phyloP scores from a whole-genome alignment of 2,329 filamentous ascomycete species.

The Fusarium siculi region DNA sequence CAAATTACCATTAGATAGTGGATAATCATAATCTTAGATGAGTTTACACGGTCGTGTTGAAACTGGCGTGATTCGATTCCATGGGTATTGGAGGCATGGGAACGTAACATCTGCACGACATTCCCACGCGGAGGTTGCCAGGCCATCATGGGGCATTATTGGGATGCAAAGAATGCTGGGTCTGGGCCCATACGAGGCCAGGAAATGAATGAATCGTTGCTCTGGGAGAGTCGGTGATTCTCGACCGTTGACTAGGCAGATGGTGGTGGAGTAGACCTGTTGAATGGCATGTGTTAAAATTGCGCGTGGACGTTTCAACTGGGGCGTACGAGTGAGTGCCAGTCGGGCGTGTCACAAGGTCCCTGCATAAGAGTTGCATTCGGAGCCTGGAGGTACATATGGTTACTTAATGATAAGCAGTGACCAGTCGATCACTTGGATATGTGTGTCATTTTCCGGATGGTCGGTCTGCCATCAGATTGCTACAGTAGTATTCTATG shows the following conservation, averaged over 20 bases:
- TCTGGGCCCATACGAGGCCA: neutral
- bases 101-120: constrained; percentile 11
- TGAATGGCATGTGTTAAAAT: constrained; percentile 33
- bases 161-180: constrained; percentile 2
- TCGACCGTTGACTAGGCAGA: neutral
- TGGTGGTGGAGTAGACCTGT: neutral
- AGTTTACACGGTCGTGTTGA: neutral
- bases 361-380: constrained; percentile 11
- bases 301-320: constrained; percentile 19
- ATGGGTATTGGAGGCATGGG: neutral
- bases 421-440: neutral
- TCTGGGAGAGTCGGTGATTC: constrained; percentile 2
- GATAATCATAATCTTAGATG: constrained; percentile 37
- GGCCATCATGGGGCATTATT: constrained; percentile 1
- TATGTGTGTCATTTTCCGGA: neutral
- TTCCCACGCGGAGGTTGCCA: constrained; percentile 15
- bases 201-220: constrained; percentile 3
- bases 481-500: neutral
- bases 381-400: neutral
- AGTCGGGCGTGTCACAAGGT: constrained; percentile 25
- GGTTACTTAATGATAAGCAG: neutral
- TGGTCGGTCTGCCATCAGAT: neutral
- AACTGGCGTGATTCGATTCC: neutral
- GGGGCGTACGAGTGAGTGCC: neutral
- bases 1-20: constrained; percentile 18